Evolutionary conservation across 768 basidiomycete genomes (phyloP).

Genomic region (Suillus americanus): DNA sequence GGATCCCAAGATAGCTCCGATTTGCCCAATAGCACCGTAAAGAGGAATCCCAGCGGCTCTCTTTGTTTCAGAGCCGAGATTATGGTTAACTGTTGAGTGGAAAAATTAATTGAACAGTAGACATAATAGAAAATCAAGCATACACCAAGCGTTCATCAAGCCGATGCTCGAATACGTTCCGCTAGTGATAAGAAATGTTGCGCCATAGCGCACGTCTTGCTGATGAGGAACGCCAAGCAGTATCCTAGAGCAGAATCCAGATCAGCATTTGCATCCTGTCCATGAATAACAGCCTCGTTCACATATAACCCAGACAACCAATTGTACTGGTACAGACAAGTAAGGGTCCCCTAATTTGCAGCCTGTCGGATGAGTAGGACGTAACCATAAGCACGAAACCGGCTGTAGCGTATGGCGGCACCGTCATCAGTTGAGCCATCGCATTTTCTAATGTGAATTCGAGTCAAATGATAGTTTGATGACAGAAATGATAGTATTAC

Average conservation of each 20-base stretch:
- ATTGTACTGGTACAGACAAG: conserved; percentile 30
- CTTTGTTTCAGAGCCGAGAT: conserved; percentile 46
- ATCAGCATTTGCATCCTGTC: neutral
- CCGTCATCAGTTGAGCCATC: conserved; percentile 48
- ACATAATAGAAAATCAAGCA: conserved; percentile 10
- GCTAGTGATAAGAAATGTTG: conserved; percentile 44
- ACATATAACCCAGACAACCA: conserved; percentile 44
- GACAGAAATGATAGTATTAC: conserved; percentile 25
- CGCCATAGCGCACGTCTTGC: conserved; percentile 42
- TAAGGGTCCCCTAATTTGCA: conserved; percentile 42
- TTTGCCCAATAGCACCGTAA: conserved; percentile 42
- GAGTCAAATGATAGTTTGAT: neutral
- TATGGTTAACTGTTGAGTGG: conserved; percentile 37
- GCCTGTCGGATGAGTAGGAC: conserved; percentile 44
- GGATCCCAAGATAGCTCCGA: conserved; percentile 40
- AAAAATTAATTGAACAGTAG: neutral
- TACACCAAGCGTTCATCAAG: conserved; percentile 49
- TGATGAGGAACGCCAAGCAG: conserved; percentile 33
- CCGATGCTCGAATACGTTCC: conserved; percentile 48
- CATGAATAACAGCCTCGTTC: neutral
- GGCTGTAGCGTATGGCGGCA: conserved; percentile 52
- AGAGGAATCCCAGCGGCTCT: conserved; percentile 42
- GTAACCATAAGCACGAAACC: conserved; percentile 35
- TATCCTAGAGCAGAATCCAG: conserved; percentile 19
- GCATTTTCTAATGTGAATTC: conserved; percentile 33